Evolutionary conservation across 1,284 basidiomycete genomes (phyloP).

Genomic region (Ceratobasidium sp.): DNA sequence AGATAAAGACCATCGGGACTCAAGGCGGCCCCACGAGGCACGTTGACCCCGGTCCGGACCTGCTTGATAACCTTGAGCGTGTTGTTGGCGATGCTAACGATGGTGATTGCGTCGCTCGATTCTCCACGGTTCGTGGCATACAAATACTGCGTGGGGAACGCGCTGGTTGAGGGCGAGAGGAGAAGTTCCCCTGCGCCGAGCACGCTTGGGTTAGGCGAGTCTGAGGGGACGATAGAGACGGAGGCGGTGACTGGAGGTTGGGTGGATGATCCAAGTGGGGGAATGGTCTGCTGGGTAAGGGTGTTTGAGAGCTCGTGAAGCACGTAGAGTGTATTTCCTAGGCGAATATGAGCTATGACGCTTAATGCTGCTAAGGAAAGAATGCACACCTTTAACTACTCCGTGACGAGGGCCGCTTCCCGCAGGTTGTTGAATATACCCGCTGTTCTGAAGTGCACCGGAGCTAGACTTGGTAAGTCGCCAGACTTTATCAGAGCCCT

Average conservation of each 20-base stretch:
- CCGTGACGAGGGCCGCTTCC: conserved; percentile 78
- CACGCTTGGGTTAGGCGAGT: conserved; percentile 51
- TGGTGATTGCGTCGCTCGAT: conserved; percentile 45
- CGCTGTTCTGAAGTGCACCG: conserved; percentile 65
- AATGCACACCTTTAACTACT: conserved; percentile 63
- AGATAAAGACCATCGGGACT: conserved; percentile 69
- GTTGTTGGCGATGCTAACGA: conserved; percentile 47
- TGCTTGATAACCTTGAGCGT: conserved; percentile 61
- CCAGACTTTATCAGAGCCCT: conserved; percentile 51
- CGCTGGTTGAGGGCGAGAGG: conserved; percentile 60
- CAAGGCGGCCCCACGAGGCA: conserved; percentile 73
- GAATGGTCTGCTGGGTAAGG: conserved; percentile 71
- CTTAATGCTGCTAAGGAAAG: conserved; percentile 21
- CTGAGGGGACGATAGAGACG: conserved; percentile 68
- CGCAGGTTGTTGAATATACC: conserved; percentile 70
- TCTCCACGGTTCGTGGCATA: conserved; percentile 72
- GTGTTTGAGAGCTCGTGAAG: conserved; percentile 75
- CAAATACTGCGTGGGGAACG: conserved; percentile 68
- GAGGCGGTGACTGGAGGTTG: conserved; percentile 59
- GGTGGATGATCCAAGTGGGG: conserved; percentile 53
- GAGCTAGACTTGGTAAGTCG: conserved; percentile 51
- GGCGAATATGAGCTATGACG: background rate
- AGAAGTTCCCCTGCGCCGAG: conserved; percentile 56
- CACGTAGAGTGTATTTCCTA: conserved; percentile 70
- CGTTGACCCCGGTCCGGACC: conserved; percentile 72